phyloP scores from a whole-genome alignment of 2,329 filamentous ascomycete species.

The Aspergillus tubingensis region DNA sequence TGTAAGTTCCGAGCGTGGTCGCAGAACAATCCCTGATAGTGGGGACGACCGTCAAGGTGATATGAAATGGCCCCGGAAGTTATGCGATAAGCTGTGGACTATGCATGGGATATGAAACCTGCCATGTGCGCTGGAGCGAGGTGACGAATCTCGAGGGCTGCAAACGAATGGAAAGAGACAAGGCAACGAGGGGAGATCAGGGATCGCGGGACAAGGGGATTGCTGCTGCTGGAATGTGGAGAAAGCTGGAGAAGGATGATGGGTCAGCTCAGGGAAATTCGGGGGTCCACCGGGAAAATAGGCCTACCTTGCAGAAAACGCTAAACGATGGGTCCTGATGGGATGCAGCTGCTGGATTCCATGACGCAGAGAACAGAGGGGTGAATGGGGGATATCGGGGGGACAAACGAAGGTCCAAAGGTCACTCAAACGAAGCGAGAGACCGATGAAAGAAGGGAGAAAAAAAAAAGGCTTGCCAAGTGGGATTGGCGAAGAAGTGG shows the following conservation, averaged over 20 bases:
- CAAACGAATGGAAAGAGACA: slow-evolving; percentile 7
- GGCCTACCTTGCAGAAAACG: slow-evolving; percentile 3
- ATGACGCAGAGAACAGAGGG: not conserved
- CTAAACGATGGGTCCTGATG: not conserved
- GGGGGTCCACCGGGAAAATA: slow-evolving; percentile 3
- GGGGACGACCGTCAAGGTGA: not conserved
- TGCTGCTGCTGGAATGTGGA: slow-evolving; percentile 3
- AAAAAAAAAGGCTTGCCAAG: not conserved
- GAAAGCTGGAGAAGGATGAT: slow-evolving; percentile 10
- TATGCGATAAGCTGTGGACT: slow-evolving; percentile 10
- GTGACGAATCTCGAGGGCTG: not conserved
- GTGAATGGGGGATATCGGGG: no score
- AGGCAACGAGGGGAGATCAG: slow-evolving; percentile 13
- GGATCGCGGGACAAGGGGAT: not conserved
- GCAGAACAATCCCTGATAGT: slow-evolving; percentile 1
- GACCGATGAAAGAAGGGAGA: not conserved
- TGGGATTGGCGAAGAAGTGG: not conserved
- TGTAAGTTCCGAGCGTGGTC: not conserved
- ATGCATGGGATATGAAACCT: slow-evolving; percentile 14
- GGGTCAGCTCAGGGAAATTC: slow-evolving; percentile 3
- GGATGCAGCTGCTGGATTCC: not conserved
- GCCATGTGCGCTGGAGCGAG: not conserved
- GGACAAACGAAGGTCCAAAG: not conserved
- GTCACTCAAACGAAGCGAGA: not conserved
- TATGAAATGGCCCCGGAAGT: slow-evolving; percentile 1